Evolutionary conservation across 1,139 yeast genomes (phyloP), one percentile per base, ranked within the genome.

Genomic region (Casaregolazyma lundiana): DNA sequence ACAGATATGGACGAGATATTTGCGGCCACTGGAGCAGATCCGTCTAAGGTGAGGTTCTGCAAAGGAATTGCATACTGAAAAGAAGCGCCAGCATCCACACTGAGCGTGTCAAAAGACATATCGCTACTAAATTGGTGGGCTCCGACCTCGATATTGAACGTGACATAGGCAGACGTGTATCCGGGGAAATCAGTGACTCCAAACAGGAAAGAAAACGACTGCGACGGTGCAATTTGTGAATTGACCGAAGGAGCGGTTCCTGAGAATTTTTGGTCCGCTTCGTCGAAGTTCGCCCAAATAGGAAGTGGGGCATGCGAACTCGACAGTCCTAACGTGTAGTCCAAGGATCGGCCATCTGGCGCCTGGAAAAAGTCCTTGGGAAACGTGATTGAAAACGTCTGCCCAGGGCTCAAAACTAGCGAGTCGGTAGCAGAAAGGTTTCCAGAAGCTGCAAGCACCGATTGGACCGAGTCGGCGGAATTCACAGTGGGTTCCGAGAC

Each of bases 221-320:
- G 73, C 26, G 95, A 87, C 9, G 97, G 97, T 1, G 98, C 98
- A 57, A 86, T 81, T 9, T 77, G 73, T 1, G 96, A 85, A 55
- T 85, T 83, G 24, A 86, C 87, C 6, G 84, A 70, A 3, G 99
- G 99, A 0, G 96, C 92, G 1, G 82, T 81, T 35, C 99, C 99
- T 35, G 80, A 72, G 63, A 89, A 90, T n/a, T 84, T 75, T 52
- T 86, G 67, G 3, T 65, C 51, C 36, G 71, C 68, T 15, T 38
- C 15, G 7, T 81, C 63, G 61, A 90, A 92, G 47, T 67, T 64
- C 45, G 89, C 70, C 98, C 98, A 92, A 58, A 78, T 82, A 20
- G 99, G 98, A 46, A 92, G 73, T 1, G 98, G 94, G 1, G 96
- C 77, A 61, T 92, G 78, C 61, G 87, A 87, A 17, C 73, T 70